Evolutionary conservation across 2,329 filamentous ascomycete species (phyloP).

Genomic region (Delphinella strobiligena): DNA sequence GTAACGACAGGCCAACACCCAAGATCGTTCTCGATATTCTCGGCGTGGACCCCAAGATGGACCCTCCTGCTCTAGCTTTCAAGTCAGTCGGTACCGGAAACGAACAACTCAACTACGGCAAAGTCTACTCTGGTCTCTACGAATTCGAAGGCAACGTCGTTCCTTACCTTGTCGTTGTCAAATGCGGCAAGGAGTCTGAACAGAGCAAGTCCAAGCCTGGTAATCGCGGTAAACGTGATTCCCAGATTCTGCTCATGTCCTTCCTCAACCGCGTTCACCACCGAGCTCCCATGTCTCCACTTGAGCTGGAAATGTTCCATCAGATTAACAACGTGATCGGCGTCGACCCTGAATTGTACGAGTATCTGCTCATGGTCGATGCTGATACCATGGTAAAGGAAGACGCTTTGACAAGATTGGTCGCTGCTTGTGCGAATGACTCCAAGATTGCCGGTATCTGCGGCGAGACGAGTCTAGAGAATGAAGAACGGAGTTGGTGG

Average conservation of each 20-base stretch:
- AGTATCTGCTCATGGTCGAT: conserved; percentile 95
- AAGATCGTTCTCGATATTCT: conserved; percentile 97
- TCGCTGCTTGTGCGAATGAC: conserved; percentile 85
- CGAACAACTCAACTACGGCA: conserved; percentile 94
- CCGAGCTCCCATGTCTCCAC: conserved; percentile 82
- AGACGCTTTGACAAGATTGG: conserved; percentile 83
- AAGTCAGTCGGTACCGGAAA: conserved; percentile 80
- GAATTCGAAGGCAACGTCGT: conserved; percentile 97
- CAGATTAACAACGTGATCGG: conserved; percentile 99
- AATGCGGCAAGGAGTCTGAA: conserved; percentile 94
- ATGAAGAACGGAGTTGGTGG: conserved; percentile 92
- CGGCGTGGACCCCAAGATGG: conserved; percentile 91
- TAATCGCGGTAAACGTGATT: conserved; percentile 97
- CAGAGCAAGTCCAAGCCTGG: conserved; percentile 83
- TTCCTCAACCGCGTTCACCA: conserved; percentile 98
- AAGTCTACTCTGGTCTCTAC: conserved; percentile 95
- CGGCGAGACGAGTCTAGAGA: conserved; percentile 90
- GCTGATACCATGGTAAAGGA: conserved; percentile 90
- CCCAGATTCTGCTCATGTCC: conserved; percentile 88
- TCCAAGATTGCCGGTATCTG: conserved; percentile 95
- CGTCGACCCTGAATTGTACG: conserved; percentile 92
- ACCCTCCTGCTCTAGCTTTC: conserved; percentile 88
- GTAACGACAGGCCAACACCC: conserved; percentile 91
- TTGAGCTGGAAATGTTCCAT: conserved; percentile 97
- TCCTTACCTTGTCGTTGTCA: conserved; percentile 89